Evolutionary conservation across 2,329 filamentous ascomycete genomes (phyloP).

Genomic region (Moelleriella libera): DNA sequence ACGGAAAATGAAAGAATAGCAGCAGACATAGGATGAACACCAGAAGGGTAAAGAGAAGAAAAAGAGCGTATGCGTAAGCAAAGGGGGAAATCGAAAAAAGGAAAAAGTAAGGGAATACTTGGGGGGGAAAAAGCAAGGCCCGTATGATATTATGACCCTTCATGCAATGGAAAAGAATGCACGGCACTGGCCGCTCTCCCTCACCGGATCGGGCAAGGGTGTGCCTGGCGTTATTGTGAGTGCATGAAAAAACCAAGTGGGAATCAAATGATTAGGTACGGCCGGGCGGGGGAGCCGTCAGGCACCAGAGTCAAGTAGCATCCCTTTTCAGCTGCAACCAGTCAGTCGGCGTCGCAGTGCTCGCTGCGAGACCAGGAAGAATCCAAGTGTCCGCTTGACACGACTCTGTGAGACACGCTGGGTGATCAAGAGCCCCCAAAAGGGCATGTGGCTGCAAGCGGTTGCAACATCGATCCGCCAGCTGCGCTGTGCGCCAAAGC

Average conservation of each 20-base stretch:
- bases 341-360: background rate
- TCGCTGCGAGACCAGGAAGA: background rate
- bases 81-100: background rate
- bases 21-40: no score
- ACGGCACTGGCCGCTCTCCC: slow-evolving; percentile 1
- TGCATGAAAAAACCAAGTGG: slow-evolving; percentile 4
- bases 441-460: background rate
- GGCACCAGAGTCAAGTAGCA: slow-evolving; percentile 1
- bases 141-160: no score
- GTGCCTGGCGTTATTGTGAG: slow-evolving; percentile 2
- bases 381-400: background rate
- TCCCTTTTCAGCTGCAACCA: background rate
- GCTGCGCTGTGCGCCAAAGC: background rate
- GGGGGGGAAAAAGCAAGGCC: background rate
- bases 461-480: background rate
- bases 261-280: slow-evolving; percentile 1
- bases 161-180: no score
- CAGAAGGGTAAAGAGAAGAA: no score
- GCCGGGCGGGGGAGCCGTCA: slow-evolving; percentile 1
- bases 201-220: slow-evolving; percentile 4
- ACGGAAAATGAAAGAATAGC: background rate
- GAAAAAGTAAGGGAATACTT: background rate
- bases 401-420: no score
- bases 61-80: background rate
- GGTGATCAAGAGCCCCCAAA: no score